Percentiles rank a stretch among this genome's conserved stretches.
Conservation (phyloP, 306 rosid genomes). For the Leucaena leucocephala region DNA sequence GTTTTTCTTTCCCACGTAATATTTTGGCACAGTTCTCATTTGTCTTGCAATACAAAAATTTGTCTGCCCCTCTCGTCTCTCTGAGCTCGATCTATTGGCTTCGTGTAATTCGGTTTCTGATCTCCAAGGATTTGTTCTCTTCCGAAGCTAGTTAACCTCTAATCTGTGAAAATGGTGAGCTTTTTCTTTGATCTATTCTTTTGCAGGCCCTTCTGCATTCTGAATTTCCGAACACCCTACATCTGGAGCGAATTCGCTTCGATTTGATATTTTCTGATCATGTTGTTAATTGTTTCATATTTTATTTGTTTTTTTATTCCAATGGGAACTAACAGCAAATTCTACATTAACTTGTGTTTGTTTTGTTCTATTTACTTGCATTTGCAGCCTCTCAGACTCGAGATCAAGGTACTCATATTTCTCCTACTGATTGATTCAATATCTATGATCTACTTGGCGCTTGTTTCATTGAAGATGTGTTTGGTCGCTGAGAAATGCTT, state of each 20-base stretch:
- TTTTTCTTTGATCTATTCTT: slow-evolving; percentile 36
- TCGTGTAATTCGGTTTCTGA: slow-evolving; percentile 51
- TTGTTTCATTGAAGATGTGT: slow-evolving; percentile 3
- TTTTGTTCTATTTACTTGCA: slow-evolving; percentile 39
- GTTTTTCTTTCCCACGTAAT: slow-evolving; percentile 22
- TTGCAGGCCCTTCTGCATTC: slow-evolving; percentile 35
- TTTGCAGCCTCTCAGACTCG: slow-evolving; percentile 98
- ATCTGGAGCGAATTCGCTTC: slow-evolving; percentile 59
- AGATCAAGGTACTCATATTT: slow-evolving; percentile 77
- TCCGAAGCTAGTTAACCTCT: slow-evolving; percentile 38
- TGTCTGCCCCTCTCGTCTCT: slow-evolving; percentile 25
- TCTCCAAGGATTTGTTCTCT: slow-evolving; percentile 42
- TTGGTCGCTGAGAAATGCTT: slow-evolving; percentile 23
- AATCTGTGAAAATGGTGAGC: slow-evolving; percentile 75
- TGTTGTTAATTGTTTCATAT: slow-evolving; percentile 12
- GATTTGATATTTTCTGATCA: slow-evolving; percentile 47
- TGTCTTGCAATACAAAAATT: slow-evolving; percentile 29
- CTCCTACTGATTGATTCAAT: slow-evolving; percentile 28
- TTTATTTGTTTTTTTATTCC: slow-evolving; percentile 39
- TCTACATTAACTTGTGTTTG: slow-evolving; percentile 45
- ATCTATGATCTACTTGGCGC: slow-evolving; percentile 26
- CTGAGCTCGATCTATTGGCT: slow-evolving; percentile 54
- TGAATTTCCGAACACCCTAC: slow-evolving; percentile 47
- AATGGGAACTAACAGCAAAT: slow-evolving; percentile 55
- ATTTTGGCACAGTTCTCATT: slow-evolving; percentile 26